Percentiles rank a stretch among this genome's conserved stretches.
Conservation (phyloP, 176 grass and related monocot species). For the Paspalum notatum region DNA sequence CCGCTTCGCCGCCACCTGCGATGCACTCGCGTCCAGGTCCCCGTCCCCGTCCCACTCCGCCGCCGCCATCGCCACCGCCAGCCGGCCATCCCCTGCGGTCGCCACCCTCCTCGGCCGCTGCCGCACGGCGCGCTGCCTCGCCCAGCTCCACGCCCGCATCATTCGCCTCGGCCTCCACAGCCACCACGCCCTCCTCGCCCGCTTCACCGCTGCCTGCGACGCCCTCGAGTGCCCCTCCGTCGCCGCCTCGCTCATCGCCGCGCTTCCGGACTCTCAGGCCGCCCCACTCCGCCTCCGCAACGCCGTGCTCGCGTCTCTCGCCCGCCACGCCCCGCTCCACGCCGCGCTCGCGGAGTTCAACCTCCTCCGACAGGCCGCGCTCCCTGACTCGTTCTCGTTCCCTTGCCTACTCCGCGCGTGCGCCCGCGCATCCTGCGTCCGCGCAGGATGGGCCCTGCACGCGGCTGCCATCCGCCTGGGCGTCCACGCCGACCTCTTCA, state of each 20-base stretch:
- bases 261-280: conserved; percentile 39
- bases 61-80: conserved; percentile 45
- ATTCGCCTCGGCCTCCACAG: conserved; percentile 55
- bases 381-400: conserved; percentile 79
- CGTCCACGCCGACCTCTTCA: conserved; percentile 70
- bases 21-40: conserved; percentile 14
- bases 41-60: conserved; percentile 24
- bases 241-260: conserved; percentile 50
- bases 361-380: conserved; percentile 37
- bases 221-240: conserved; percentile 50
- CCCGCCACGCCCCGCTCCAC: conserved; percentile 57
- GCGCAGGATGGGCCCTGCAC: conserved; percentile 49
- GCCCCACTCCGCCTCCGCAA: conserved; percentile 56
- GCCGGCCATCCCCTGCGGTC: conserved; percentile 37
- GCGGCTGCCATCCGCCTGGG: conserved; percentile 59
- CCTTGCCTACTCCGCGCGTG: conserved; percentile 64
- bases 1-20: conserved; percentile 51
- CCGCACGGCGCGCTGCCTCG: conserved; percentile 41
- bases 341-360: conserved; percentile 64
- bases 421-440: conserved; percentile 31
- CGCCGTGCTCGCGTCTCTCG: conserved; percentile 63
- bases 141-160: conserved; percentile 57
- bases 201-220: conserved; percentile 66
- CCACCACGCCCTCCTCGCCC: conserved; percentile 73
- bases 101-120: conserved; percentile 53